These are phyloP conservation scores for Rhododendron molle DNA, from an alignment of 148 eudicot genomes.

Conservation along the genomic window DNA sequence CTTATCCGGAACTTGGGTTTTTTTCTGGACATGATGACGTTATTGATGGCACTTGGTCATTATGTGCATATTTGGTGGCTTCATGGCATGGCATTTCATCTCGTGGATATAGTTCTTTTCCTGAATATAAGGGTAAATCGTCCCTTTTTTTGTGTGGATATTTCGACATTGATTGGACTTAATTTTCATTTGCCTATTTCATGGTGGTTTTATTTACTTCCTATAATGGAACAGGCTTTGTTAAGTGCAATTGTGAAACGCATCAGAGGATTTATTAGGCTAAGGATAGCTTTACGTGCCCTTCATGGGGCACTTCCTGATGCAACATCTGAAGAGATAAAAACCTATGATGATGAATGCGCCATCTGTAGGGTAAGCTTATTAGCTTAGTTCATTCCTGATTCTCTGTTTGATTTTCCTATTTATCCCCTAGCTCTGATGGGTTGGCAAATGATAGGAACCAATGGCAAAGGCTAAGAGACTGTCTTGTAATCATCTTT, in stretches of 20 bases:
- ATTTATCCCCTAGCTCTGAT: neutral
- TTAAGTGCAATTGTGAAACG: conserved; percentile 83
- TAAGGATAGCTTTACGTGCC: conserved; percentile 74
- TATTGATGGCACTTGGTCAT: conserved; percentile 67
- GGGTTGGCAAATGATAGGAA: conserved; percentile 52
- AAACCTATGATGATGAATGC: conserved; percentile 88
- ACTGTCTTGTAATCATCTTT: conserved; percentile 90
- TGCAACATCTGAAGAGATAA: conserved; percentile 86
- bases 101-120: conserved; percentile 84
- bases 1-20: conserved; percentile 81
- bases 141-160: conserved; percentile 33
- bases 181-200: neutral
- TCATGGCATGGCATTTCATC: conserved; percentile 98
- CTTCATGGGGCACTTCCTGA: conserved; percentile 98
- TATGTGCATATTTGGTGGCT: conserved; percentile 97
- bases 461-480: conserved; percentile 99
- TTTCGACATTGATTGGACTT: neutral
- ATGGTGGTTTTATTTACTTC: neutral
- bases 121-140: conserved; percentile 84
- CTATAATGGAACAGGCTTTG: conserved; percentile 51
- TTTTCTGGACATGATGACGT: conserved; percentile 90
- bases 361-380: conserved; percentile 89
- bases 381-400: neutral
- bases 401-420: conserved; percentile 10
- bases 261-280: conserved; percentile 67